A percentile compares a stretch with the other conserved stretches of the same genome.
phyloP scores from a whole-genome alignment of 2,329 filamentous ascomycete species.

The Penicillium palitans region DNA sequence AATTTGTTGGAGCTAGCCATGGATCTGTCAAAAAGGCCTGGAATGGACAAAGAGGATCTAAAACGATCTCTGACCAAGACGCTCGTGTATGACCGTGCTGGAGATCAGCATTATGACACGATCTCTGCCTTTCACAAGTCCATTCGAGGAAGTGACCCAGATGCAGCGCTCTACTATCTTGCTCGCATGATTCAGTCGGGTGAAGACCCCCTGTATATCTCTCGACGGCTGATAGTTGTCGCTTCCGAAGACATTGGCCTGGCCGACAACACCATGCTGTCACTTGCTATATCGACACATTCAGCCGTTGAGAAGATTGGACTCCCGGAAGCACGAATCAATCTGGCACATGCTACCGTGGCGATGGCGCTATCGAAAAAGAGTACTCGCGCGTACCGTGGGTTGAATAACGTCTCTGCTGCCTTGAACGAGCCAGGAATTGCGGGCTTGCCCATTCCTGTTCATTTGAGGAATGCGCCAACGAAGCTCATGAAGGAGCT shows the following conservation, averaged over 20 bases:
- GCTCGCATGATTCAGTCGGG: slow-evolving; percentile 93
- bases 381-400: slow-evolving; percentile 82
- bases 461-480: slow-evolving; percentile 88
- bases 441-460: slow-evolving; percentile 75
- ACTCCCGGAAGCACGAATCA: slow-evolving; percentile 91
- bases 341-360: slow-evolving; percentile 81
- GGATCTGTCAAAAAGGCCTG: slow-evolving; percentile 65
- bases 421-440: slow-evolving; percentile 81
- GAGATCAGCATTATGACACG: slow-evolving; percentile 96
- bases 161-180: slow-evolving; percentile 91
- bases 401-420: slow-evolving; percentile 74
- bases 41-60: slow-evolving; percentile 72
- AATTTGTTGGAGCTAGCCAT: slow-evolving; percentile 90
- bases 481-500: slow-evolving; percentile 91
- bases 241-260: slow-evolving; percentile 92
- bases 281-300: slow-evolving; percentile 82
- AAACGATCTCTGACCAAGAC: slow-evolving; percentile 86
- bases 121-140: slow-evolving; percentile 98
- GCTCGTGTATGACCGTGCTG: slow-evolving; percentile 88
- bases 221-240: slow-evolving; percentile 88
- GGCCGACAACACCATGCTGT: slow-evolving; percentile 79
- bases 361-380: slow-evolving; percentile 80
- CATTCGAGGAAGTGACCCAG: slow-evolving; percentile 79
- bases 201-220: slow-evolving; percentile 90
- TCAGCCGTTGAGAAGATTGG: slow-evolving; percentile 89